Conservation (phyloP, 73 alveolate genomes). For the Paramecium bursaria region DNA sequence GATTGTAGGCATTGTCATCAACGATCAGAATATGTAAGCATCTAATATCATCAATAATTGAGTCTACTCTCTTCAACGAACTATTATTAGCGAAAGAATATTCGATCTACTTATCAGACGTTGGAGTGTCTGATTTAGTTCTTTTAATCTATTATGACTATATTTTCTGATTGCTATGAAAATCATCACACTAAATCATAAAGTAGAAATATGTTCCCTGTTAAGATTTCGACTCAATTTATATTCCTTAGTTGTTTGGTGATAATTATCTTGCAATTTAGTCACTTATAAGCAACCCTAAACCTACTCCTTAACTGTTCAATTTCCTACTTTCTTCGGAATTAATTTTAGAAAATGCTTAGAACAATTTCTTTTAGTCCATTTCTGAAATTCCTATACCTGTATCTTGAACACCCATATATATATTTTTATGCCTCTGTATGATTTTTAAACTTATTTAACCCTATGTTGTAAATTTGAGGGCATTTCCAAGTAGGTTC, state of each 20-base stretch:
- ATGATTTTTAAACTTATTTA: not conserved
- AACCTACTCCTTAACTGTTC: slow-evolving; percentile 38
- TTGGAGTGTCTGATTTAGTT: slow-evolving; percentile 20
- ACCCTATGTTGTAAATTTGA: slow-evolving; percentile 32
- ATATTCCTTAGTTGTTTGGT: slow-evolving; percentile 30
- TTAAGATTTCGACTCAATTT: slow-evolving; percentile 36
- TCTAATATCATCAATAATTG: slow-evolving; percentile 7
- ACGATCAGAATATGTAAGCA: slow-evolving; percentile 33
- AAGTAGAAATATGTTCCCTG: slow-evolving; percentile 45
- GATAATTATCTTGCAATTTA: slow-evolving; percentile 12
- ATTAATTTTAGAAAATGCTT: slow-evolving; percentile 20
- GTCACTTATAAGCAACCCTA: slow-evolving; percentile 42
- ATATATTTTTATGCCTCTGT: not conserved
- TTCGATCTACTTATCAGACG: not conserved
- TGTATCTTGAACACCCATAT: slow-evolving; percentile 39
- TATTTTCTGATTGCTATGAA: slow-evolving; percentile 14
- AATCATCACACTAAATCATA: slow-evolving; percentile 7
- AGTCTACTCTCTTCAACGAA: slow-evolving; percentile 6
- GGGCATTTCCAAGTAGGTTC: slow-evolving; percentile 37
- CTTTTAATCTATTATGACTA: slow-evolving; percentile 1
- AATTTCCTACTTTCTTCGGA: not conserved
- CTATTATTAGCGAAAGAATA: slow-evolving; percentile 18
- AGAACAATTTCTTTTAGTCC: not conserved
- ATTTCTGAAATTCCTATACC: slow-evolving; percentile 38
- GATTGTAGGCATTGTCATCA: slow-evolving; percentile 35